Evolutionary conservation across 2,329 filamentous ascomycete species (phyloP).

Genomic region (Fusarium goolgardi): DNA sequence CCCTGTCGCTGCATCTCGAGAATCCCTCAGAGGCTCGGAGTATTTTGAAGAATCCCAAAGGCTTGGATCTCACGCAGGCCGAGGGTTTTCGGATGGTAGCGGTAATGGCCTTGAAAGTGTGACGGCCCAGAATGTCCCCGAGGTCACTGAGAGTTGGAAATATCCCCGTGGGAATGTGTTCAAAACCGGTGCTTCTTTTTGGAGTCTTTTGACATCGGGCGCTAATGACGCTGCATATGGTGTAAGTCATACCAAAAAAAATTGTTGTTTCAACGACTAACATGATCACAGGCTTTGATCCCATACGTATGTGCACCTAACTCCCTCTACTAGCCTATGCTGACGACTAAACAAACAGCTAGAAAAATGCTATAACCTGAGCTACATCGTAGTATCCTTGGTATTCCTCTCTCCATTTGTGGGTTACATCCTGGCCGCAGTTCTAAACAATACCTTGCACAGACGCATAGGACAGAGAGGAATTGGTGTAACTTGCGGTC

Average conservation of each 20-base stretch:
- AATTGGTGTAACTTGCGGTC: constrained; percentile 69
- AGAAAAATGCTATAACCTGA: constrained; percentile 66
- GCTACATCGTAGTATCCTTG: constrained; percentile 71
- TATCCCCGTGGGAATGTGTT: constrained; percentile 54
- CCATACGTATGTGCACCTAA: constrained; percentile 53
- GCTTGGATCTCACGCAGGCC: background rate
- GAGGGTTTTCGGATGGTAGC: background rate
- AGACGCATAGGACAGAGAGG: constrained; percentile 56
- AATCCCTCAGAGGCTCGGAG: background rate
- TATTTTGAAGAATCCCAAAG: constrained; percentile 5
- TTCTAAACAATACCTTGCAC: constrained; percentile 67
- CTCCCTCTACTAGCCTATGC: background rate
- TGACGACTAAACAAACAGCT: constrained; percentile 30
- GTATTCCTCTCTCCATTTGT: constrained; percentile 74
- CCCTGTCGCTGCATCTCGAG: constrained; percentile 8
- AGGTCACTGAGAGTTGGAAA: constrained; percentile 38
- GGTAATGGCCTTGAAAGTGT: constrained; percentile 22
- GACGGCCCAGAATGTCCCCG: background rate
- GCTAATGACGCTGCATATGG: constrained; percentile 70
- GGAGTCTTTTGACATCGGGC: constrained; percentile 68
- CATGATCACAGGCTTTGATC: constrained; percentile 57
- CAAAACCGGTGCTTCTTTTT: constrained; percentile 65
- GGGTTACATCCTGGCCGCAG: constrained; percentile 71
- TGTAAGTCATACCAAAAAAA: constrained; percentile 52
- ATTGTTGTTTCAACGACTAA: background rate